A percentile compares a stretch with the other conserved stretches of the same genome.
phyloP scores from a whole-genome alignment of 176 grass and related monocot genomes.

The Metroxylon sagu region DNA sequence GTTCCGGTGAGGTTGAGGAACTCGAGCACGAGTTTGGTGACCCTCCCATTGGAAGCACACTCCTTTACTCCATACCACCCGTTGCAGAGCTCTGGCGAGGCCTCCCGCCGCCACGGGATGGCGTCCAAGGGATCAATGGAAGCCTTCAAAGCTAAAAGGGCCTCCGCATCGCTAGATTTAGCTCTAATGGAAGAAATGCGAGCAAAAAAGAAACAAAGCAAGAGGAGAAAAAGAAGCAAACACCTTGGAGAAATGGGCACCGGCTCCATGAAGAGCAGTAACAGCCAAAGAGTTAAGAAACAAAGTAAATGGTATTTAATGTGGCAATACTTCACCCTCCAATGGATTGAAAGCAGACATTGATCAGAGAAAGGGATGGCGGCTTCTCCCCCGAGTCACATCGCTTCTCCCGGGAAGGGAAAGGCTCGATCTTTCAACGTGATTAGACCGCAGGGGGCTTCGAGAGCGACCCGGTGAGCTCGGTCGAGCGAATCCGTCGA shows the following conservation, averaged over 20 bases:
- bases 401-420: not conserved
- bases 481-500: not conserved
- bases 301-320: not conserved
- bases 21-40: slow-evolving; percentile 91
- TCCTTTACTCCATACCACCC: slow-evolving; percentile 69
- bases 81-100: slow-evolving; percentile 26
- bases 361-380: not conserved
- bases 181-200: not conserved
- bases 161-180: slow-evolving; percentile 30
- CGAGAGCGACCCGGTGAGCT: not conserved
- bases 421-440: not conserved
- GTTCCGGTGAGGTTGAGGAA: slow-evolving; percentile 66
- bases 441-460: too few relatives aligned
- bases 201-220: slow-evolving; percentile 7
- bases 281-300: not conserved
- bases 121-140: slow-evolving; percentile 44
- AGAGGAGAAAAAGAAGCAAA: slow-evolving; percentile 2
- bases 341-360: slow-evolving; percentile 1
- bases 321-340: not conserved
- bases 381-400: not conserved
- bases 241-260: not conserved
- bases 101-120: slow-evolving; percentile 49
- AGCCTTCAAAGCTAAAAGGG: slow-evolving; percentile 60
- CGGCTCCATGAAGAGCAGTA: not conserved
- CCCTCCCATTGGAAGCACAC: slow-evolving; percentile 30